These are phyloP conservation scores for Ettlia oleoabundans DNA, from an alignment of 139 green algal species.

Conservation along the genomic window DNA sequence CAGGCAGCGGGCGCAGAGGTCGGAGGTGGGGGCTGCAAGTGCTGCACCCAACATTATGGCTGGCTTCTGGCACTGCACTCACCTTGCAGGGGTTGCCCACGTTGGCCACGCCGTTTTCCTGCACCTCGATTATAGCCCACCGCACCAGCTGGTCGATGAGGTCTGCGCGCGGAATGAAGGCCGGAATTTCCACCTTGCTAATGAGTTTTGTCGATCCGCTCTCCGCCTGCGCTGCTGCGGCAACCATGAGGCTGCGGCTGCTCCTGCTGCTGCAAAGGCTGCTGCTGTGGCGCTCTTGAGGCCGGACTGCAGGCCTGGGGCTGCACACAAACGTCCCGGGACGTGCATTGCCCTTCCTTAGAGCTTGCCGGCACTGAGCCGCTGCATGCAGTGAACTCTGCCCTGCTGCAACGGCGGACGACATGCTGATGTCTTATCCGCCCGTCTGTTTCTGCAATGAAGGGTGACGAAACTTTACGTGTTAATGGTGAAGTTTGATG, in stretches of 20 bases:
- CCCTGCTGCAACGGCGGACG: neutral
- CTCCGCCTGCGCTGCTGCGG: slow-evolving; percentile 4
- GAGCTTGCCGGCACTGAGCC: neutral
- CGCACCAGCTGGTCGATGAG: slow-evolving; percentile 84
- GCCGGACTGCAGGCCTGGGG: neutral
- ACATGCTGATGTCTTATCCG: neutral
- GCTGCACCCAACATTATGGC: neutral
- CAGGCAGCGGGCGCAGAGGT: neutral
- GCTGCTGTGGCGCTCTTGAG: neutral
- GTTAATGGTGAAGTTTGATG: too few relatives aligned
- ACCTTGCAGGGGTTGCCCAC: slow-evolving; percentile 61
- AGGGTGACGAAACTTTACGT: too few relatives aligned
- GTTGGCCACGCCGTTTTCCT: slow-evolving; percentile 74
- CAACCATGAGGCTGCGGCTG: neutral
- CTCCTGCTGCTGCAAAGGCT: neutral
- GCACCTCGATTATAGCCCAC: slow-evolving; percentile 73
- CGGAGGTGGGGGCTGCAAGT: too few relatives aligned
- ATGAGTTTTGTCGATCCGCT: slow-evolving; percentile 61
- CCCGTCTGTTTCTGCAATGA: too few relatives aligned
- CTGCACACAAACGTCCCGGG: neutral
- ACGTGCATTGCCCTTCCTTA: neutral
- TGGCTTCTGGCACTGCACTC: neutral
- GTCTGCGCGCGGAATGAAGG: slow-evolving; percentile 85
- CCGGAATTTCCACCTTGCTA: slow-evolving; percentile 76
- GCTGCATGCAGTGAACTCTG: neutral